These are phyloP conservation scores for Fremontodendron californicum DNA, from an alignment of 345 rosid genomes.

Conservation along the genomic window DNA sequence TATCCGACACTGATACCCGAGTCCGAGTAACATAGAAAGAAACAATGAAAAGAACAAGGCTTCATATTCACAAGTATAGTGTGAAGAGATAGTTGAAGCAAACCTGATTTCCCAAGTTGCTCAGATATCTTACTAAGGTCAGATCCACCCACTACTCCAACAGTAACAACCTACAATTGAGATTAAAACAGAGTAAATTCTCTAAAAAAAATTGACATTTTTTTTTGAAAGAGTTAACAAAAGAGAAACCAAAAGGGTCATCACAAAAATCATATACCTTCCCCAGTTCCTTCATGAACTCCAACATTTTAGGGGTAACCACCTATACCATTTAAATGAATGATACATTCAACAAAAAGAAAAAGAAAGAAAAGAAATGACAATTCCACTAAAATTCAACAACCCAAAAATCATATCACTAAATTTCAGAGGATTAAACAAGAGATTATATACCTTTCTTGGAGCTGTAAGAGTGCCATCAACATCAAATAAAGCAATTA, in stretches of 20 bases:
- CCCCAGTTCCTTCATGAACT: conserved; percentile 67
- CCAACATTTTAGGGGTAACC: conserved; percentile 51
- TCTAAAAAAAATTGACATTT: neutral
- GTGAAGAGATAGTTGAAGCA: neutral
- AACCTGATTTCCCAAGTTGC: conserved; percentile 91
- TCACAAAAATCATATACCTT: conserved; percentile 44
- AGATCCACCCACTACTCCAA: conserved; percentile 98
- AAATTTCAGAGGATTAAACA: neutral
- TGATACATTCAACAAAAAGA: neutral
- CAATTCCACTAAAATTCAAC: neutral
- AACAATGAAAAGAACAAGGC: neutral
- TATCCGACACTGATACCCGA: too few relatives aligned
- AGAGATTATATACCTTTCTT: conserved; percentile 49
- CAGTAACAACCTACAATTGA: conserved; percentile 60
- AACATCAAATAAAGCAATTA: conserved; percentile 91
- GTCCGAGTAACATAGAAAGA: too few relatives aligned
- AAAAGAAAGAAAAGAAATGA: neutral
- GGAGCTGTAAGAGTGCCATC: conserved; percentile 99
- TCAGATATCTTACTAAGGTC: conserved; percentile 85
- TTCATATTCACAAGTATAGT: neutral
- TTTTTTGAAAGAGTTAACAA: neutral
- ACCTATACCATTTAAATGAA: conserved; percentile 25
- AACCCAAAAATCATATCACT: neutral
- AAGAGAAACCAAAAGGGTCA: neutral
- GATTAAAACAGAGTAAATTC: neutral